Evolutionary conservation across 257 asterid genomes (phyloP), one percentile per base, ranked within the genome.

Genomic region (Solanum corneliomulleri): DNA sequence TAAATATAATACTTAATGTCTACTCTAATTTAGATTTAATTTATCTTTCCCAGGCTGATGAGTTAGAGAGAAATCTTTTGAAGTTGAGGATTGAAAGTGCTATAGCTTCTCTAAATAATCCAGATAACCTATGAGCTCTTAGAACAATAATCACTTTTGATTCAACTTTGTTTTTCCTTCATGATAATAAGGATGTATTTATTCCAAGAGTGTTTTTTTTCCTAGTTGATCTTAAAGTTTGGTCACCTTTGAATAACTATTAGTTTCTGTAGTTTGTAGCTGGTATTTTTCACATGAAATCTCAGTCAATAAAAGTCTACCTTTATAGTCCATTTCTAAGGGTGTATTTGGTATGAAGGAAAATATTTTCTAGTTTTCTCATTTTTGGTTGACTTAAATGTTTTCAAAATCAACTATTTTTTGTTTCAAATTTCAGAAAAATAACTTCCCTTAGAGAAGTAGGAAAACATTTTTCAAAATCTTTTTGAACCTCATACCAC

Each of bases 51-150:
- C 85, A 96, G 99, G 98, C 95, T 29, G 97, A 92, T 29, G 95
- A 94, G 21, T 93, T 90, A 86, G 98, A 95, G 64, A 94, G 44
- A 20, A 94, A 94, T 35, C 39, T 69, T 13, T 74, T 94, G 37
- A 90, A 91, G 78, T 52, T 33, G 41, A 92, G 90, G 91, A 96
- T 96, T 21, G 90, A 95, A 89, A 86, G 92, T 10, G 98, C 98
- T 16, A 93, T 95, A 44, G 92, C 94, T 75, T 90, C 95, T 56
- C 69, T 89, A 42, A 95, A 91, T 87, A 94, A 90, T 86, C 95
- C 92, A 37, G 95, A 90, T 71, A 94, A 95, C 86, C 95, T 20
- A 88, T 92, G 92, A 92, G 95, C 93, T 62, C 62, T 35, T 92
- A 85, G 86, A 29, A 6, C 25, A 13, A 74, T 13, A 62, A 74